Evolutionary conservation across 345 rosid genomes (phyloP), one percentile per base, ranked within the genome.

Genomic region (Sonneratia caseolaris): DNA sequence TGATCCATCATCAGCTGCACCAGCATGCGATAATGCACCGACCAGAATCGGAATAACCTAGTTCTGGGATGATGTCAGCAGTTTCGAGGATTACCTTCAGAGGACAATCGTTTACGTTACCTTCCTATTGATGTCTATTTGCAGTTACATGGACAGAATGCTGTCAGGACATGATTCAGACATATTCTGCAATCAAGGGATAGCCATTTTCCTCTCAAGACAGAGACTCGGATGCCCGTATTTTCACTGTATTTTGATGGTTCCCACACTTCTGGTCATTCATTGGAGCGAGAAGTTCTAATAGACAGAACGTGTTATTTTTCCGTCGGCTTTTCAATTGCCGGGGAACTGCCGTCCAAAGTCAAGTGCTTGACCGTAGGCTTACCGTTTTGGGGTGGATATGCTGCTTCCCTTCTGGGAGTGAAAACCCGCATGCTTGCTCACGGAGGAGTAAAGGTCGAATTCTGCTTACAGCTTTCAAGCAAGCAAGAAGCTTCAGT

Each of bases 381-480:
- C 72, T 76, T 81, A 71, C 66, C 71, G 45, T 71, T 8, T 8
- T 40, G 73, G 0, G 71, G 77, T 48, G 82, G 65, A 69, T 59
- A 35, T 10, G 66, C 71, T 69, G 78, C 81, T 7, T 70, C 74
- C 67, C 72, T 76, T 36, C 70, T 71, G 3, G 89, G 89, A 73
- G 87, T 81, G 79, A 87, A 87, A 38, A 40, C 86, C 82, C 32
- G 90, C 66, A 70, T 83, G 93, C 71, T 84, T 91, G 21, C 86
- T 84, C 68, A 92, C 80, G 13, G 87, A 81, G 61, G 89, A 87
- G 79, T 92, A 81, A 27, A 95, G 89, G 81, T 92, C 88, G 70
- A 95, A 95, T 85, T 95, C 97, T 12, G 91, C 86, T 84, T 88
- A 92, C 72, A 92, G 79, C 73, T 90, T 90, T 27, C 32, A 27